Evolutionary conservation across 1,284 basidiomycete genomes (phyloP).

Genomic region (Inonotus obliquus): DNA sequence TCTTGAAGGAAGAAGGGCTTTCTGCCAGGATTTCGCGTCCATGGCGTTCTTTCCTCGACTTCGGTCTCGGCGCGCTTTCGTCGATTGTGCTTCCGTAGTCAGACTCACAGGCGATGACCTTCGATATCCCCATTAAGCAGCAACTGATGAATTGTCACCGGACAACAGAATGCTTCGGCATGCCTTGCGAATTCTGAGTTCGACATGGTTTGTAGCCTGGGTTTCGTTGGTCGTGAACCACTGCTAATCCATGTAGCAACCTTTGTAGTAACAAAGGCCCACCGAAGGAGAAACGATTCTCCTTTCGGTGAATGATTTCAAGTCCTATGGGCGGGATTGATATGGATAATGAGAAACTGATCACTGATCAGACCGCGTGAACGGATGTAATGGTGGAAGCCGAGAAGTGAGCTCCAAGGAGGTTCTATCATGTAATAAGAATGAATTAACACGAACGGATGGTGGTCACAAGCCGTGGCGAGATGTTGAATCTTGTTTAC

Average conservation of each 20-base stretch:
- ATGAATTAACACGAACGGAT: not conserved
- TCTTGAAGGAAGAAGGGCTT: not conserved
- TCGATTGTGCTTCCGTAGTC: not conserved
- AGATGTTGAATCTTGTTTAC: not conserved
- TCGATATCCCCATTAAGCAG: too few relatives aligned
- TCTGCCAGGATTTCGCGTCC: not conserved
- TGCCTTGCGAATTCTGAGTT: too few relatives aligned
- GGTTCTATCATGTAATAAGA: conserved; percentile 1
- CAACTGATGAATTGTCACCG: too few relatives aligned
- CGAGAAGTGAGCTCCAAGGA: not conserved
- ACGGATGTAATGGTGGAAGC: not conserved
- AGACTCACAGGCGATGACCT: too few relatives aligned
- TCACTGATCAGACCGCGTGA: not conserved
- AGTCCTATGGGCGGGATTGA: not conserved
- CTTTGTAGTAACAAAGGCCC: too few relatives aligned
- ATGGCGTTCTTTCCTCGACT: not conserved
- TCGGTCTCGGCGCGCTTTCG: not conserved
- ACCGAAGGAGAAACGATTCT: too few relatives aligned
- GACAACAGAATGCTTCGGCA: too few relatives aligned
- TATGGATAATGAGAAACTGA: too few relatives aligned
- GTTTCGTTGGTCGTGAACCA: too few relatives aligned
- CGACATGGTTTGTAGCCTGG: too few relatives aligned
- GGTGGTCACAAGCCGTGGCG: not conserved
- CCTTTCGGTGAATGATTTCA: not conserved
- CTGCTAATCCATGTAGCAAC: too few relatives aligned